A percentile compares a stretch with the other conserved stretches of the same genome.
Conservation (phyloP, 148 eudicot species). For the Cornus florida region DNA sequence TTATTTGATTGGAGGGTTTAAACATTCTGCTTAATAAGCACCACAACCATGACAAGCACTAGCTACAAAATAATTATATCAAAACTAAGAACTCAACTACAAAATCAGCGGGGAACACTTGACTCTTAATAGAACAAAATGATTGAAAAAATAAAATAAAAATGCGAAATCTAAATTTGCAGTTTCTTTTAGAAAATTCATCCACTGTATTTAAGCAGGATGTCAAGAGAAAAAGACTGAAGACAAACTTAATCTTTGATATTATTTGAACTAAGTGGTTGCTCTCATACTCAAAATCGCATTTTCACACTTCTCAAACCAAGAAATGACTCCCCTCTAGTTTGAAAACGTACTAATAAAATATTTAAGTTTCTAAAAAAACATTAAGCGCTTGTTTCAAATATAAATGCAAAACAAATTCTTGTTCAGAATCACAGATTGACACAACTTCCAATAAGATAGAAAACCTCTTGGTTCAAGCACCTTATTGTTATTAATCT, state of each 20-base stretch:
- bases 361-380: slow-evolving; percentile 3
- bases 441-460: background rate
- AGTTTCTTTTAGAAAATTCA: background rate
- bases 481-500: background rate
- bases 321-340: background rate
- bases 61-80: background rate
- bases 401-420: background rate
- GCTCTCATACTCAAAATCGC: too few species aligned
- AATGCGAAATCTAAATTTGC: background rate
- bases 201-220: background rate
- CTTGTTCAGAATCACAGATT: background rate
- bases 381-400: background rate
- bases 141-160: background rate
- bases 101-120: background rate
- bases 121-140: background rate
- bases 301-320: too few species aligned
- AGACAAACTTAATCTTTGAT: too few species aligned
- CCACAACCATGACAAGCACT: background rate
- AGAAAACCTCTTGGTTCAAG: background rate
- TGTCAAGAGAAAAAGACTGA: too few species aligned
- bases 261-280: too few species aligned
- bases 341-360: slow-evolving; percentile 2
- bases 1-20: background rate
- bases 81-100: background rate
- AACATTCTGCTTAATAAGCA: background rate